Percentiles rank a stretch among this genome's conserved stretches.
Evolutionary conservation across 179 eudicot species (phyloP).

Genomic region (Beta macrorhiza): DNA sequence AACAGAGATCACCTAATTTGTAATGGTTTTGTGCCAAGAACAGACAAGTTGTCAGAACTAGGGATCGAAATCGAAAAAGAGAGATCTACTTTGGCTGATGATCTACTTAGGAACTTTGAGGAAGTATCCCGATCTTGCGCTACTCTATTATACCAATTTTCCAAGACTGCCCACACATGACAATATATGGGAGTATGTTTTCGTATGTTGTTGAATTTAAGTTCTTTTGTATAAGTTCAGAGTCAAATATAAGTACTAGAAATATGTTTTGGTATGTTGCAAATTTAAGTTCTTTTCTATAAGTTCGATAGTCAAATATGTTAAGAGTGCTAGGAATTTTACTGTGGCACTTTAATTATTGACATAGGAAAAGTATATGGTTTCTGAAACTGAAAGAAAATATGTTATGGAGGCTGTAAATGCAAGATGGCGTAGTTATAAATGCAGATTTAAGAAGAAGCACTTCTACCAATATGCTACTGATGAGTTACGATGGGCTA

Average conservation of each 20-base stretch:
- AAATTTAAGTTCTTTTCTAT: neutral
- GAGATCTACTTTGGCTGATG: too few species aligned
- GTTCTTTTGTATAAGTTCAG: too few species aligned
- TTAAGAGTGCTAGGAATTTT: neutral
- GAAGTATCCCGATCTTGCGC: too few species aligned
- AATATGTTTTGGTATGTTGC: neutral
- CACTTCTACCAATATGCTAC: neutral
- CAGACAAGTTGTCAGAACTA: too few species aligned
- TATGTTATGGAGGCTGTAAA: neutral
- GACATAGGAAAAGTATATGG: neutral
- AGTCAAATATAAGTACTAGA: too few species aligned
- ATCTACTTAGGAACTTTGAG: too few species aligned
- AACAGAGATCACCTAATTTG: neutral
- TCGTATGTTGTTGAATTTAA: too few species aligned
- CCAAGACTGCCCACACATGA: neutral
- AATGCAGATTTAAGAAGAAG: neutral
- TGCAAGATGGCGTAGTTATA: neutral
- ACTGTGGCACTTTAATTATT: neutral
- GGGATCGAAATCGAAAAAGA: too few species aligned
- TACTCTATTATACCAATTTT: neutral
- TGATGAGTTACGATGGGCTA: neutral
- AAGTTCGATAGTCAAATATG: neutral
- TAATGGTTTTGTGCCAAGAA: neutral
- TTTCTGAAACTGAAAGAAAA: neutral
- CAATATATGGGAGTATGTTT: conserved; percentile 4